A percentile compares a stretch with the other conserved stretches of the same genome.
phyloP scores from a whole-genome alignment of 1,139 yeast species.

The Zygoascus hellenicus region DNA sequence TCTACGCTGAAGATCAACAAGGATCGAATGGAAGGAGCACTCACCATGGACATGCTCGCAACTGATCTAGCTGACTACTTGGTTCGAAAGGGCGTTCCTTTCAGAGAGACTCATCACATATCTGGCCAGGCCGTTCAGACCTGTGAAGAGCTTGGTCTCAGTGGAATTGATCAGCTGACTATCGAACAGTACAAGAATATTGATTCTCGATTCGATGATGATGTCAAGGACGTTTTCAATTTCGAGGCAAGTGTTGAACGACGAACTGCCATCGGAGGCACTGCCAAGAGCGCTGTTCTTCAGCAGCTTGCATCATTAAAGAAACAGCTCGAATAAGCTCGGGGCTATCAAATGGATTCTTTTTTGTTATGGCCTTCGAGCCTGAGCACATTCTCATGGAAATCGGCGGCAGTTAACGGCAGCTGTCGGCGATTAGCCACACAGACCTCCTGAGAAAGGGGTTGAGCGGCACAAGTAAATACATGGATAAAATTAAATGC shows the following conservation, averaged over 20 bases:
- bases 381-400: no score
- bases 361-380: background rate
- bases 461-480: no score
- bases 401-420: no score
- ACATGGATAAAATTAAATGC: no score
- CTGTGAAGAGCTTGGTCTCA: slow-evolving; percentile 71
- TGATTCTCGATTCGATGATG: slow-evolving; percentile 72
- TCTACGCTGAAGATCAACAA: slow-evolving; percentile 73
- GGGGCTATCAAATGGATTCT: no score
- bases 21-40: slow-evolving; percentile 74
- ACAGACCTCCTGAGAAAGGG: no score
- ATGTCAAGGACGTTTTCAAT: slow-evolving; percentile 77
- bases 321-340: background rate
- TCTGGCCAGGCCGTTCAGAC: slow-evolving; percentile 94
- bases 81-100: slow-evolving; percentile 96
- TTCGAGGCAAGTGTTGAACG: slow-evolving; percentile 94
- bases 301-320: slow-evolving; percentile 51
- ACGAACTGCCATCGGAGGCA: slow-evolving; percentile 95
- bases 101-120: slow-evolving; percentile 97
- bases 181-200: slow-evolving; percentile 72
- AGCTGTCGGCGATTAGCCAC: no score
- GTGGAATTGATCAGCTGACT: slow-evolving; percentile 75
- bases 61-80: slow-evolving; percentile 97
- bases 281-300: slow-evolving; percentile 84
- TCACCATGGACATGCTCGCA: slow-evolving; percentile 98